Evolutionary conservation across 176 grass and related monocot genomes (phyloP), one percentile per base, ranked within the genome.

Genomic region (Avena insularis): DNA sequence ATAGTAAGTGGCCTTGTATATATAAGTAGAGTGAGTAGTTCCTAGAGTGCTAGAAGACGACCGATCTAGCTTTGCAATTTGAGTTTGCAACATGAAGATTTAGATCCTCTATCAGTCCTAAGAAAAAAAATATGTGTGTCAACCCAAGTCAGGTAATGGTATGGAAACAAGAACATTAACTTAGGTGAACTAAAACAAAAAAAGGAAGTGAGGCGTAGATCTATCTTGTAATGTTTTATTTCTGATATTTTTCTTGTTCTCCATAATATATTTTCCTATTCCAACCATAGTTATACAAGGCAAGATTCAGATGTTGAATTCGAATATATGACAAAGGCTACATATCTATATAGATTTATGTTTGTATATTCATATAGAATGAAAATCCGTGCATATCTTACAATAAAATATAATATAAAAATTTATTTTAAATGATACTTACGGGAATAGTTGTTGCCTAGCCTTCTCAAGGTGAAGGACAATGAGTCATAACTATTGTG

Each of bases 371-470:
- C 23, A 65, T 43, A 31, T 0, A 17, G 8, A 47, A 50, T 27
- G 21, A 54, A 53, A 16, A 33, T 76, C 7, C 2, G 10, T 29
- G 48, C 23, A 53, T 76, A 54, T 31, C 47, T 75, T 15, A 9
- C 45, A 72, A 14, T 48, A 48, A 10, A 9, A 9, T 71, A n/a
- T 71, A 50, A 29, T 8, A 54, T 51, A 75, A 1, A 35, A 1
- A 8, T 73, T n/a, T 17, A 9, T 56, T n/a, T 55, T 17, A 50
- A 20, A 59, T 17, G 10, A 62, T 21, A 90, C 89, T 90, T 90
- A 87, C 89, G 77, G 0, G 84, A 90, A 73, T 86, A 90, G 64
- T 90, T 72, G 9, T 71, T 86, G 45, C 71, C 84, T 8, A 90
- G 17, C 55, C 55, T 79, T 72, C 83, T 87, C 5, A 86, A 21